A percentile compares a stretch with the other conserved stretches of the same genome.
Evolutionary conservation across 2,329 filamentous ascomycete genomes (phyloP).

Genomic region (Geosmithia flava): DNA sequence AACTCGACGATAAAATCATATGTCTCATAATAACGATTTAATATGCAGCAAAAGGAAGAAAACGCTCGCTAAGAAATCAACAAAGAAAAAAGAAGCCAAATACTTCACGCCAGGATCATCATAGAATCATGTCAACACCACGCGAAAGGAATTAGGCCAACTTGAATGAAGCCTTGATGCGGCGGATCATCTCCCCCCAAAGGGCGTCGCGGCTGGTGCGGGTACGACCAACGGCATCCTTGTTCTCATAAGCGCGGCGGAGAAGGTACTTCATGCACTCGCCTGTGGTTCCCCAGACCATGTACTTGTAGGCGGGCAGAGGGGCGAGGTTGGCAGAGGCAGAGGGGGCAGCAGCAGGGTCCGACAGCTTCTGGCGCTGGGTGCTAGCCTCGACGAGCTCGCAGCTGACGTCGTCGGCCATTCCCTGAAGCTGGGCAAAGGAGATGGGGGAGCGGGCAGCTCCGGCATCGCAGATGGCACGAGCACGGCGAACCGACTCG

Average conservation of each 20-base stretch:
- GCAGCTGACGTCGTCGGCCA: constrained; percentile 86
- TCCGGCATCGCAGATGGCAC: constrained; percentile 34
- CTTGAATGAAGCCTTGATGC: constrained; percentile 31
- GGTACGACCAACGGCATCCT: constrained; percentile 54
- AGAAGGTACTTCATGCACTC: constrained; percentile 83
- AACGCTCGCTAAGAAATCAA: neutral
- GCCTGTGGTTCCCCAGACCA: constrained; percentile 57
- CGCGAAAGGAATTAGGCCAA: constrained; percentile 3
- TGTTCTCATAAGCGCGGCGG: constrained; percentile 52
- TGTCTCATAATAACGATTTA: neutral
- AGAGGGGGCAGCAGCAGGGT: constrained; percentile 5
- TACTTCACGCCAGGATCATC: neutral
- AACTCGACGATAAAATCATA: neutral
- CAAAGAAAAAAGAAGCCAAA: neutral
- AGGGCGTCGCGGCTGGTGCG: constrained; percentile 49
- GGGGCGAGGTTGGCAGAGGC: constrained; percentile 1
- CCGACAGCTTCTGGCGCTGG: constrained; percentile 14
- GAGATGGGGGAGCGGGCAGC: constrained; percentile 24
- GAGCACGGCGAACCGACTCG: constrained; percentile 50
- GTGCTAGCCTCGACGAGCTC: constrained; percentile 33
- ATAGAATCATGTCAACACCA: neutral
- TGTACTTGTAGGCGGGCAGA: constrained; percentile 57
- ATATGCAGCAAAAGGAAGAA: neutral
- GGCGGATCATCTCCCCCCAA: constrained; percentile 45
- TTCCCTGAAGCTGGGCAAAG: constrained; percentile 71